Base-by-base conservation (phyloP, 176 grass and related monocot genomes). In the Areca catechu region DNA sequence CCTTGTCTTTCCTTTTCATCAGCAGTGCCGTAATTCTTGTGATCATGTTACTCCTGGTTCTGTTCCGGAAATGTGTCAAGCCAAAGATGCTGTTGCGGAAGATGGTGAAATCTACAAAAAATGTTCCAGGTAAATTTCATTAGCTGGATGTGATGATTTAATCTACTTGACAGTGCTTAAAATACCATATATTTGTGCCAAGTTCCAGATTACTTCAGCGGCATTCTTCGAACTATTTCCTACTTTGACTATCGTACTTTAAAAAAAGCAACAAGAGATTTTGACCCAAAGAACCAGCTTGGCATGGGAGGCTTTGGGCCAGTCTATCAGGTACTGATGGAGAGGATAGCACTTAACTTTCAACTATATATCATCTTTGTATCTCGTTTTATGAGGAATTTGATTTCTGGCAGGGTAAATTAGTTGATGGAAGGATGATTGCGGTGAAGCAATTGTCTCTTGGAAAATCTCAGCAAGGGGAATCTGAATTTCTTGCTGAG, bases 391-490 rank as follows among this genome's bases (percentile, higher is more conserved):
- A 63, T 50, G 19, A 7, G 1, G 3, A 19, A 30, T 16, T 64
- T 20, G 62, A 48, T 30, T 61, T 25, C 16, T 29, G 9, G 24
- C 55, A 89, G 85, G 85, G 85, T 0, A 77, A 65, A 18, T 69
- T 89, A 15, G 80, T 77, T 19, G 72, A 74, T 15, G 85, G 85
- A 0, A 62, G 73, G 65, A 80, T 66, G 61, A 81, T 89, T 34
- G 85, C 85, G 3, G 85, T 89, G 69, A 89, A 89, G 77, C 85
- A 83, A 24, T 50, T 83, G 48, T 77, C 68, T 29, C 64, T 80
- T 1, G 80, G 76, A 55, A 89, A 77, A 53, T 89, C 80, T 4
- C 72, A 77, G 25, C 85, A 89, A 71, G 85, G 85, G 5, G 80
- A 89, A 18, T 53, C 72, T n/a, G 85, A 89, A 57, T 89, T 89